These are phyloP conservation scores for Boletus subparvulus DNA, from an alignment of 768 basidiomycete genomes.

Conservation along the genomic window DNA sequence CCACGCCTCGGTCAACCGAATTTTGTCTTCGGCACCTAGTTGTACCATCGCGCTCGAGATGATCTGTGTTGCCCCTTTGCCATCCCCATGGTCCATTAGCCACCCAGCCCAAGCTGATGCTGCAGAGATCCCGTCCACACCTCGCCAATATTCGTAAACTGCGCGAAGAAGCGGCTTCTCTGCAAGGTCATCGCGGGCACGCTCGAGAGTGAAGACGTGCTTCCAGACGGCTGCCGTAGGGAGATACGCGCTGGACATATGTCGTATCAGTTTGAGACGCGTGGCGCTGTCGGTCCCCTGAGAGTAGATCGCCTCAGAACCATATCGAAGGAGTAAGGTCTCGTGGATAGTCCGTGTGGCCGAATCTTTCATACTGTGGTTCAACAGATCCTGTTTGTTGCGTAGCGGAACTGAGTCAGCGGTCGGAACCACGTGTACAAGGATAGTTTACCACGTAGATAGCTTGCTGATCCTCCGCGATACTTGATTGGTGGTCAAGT, in stretches of 20 bases:
- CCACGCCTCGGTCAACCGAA: constrained; percentile 39
- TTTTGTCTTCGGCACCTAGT: constrained; percentile 29
- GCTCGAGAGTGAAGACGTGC: constrained; percentile 38
- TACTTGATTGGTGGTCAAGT: constrained; percentile 28
- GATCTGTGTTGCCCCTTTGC: constrained; percentile 39
- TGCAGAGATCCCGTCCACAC: constrained; percentile 38
- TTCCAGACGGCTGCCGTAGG: constrained; percentile 46
- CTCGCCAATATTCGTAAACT: constrained; percentile 46
- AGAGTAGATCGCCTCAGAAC: constrained; percentile 31
- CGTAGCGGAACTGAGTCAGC: constrained; percentile 2
- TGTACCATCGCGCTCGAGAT: constrained; percentile 35
- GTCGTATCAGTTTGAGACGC: constrained; percentile 35
- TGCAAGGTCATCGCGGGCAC: constrained; percentile 13
- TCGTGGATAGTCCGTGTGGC: constrained; percentile 44
- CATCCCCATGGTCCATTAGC: constrained; percentile 42
- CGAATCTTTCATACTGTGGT: constrained; percentile 46
- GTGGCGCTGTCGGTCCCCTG: constrained; percentile 15
- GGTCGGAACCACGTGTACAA: background rate
- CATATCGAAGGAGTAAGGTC: constrained; percentile 47
- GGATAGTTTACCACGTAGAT: constrained; percentile 35
- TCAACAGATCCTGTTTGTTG: constrained; percentile 40
- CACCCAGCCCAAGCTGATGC: constrained; percentile 47
- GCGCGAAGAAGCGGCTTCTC: constrained; percentile 19
- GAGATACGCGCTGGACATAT: constrained; percentile 42
- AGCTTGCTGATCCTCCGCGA: constrained; percentile 15